Percentiles rank a stretch among this genome's conserved stretches.
Conservation (phyloP, 163 green algal genomes). For the Chlorella variabilis region DNA sequence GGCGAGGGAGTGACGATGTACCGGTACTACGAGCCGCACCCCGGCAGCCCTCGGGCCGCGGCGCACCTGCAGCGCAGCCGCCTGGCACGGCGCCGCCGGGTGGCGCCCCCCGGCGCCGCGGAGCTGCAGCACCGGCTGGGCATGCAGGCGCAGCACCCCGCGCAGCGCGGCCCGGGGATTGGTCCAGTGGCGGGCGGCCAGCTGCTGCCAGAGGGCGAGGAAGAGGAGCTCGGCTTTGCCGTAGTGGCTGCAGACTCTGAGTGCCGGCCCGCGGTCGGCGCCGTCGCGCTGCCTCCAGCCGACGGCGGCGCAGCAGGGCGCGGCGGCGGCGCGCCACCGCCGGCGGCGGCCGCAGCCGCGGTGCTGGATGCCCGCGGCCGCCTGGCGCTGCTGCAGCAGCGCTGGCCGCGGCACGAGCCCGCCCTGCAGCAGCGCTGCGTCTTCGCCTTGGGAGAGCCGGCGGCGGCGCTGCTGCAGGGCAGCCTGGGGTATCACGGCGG, state of each 20-base stretch:
- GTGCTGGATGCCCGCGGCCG: neutral
- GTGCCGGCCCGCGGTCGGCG: slow-evolving; percentile 12
- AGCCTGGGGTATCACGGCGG: neutral
- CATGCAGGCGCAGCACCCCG: neutral
- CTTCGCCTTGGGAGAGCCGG: neutral
- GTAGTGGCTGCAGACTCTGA: slow-evolving; percentile 3
- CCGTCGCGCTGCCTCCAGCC: neutral
- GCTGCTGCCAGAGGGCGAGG: neutral
- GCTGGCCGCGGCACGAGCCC: neutral
- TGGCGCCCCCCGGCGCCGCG: neutral
- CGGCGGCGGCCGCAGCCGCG: neutral
- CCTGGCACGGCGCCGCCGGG: neutral
- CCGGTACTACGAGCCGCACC: neutral
- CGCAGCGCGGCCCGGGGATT: neutral
- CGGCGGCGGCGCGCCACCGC: neutral
- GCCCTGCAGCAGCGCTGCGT: neutral
- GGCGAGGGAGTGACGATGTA: slow-evolving; percentile 24
- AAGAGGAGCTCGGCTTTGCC: slow-evolving; percentile 5
- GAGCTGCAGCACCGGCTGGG: slow-evolving; percentile 21
- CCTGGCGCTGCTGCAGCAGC: slow-evolving; percentile 27
- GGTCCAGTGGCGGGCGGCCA: neutral
- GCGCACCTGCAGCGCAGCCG: neutral
- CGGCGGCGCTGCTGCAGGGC: slow-evolving; percentile 25
- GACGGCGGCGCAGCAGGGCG: neutral
- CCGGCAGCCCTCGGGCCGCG: neutral